Base-by-base conservation (phyloP, 371 early-diverging fungal genomes). In the Lichtheimia ornata region DNA sequence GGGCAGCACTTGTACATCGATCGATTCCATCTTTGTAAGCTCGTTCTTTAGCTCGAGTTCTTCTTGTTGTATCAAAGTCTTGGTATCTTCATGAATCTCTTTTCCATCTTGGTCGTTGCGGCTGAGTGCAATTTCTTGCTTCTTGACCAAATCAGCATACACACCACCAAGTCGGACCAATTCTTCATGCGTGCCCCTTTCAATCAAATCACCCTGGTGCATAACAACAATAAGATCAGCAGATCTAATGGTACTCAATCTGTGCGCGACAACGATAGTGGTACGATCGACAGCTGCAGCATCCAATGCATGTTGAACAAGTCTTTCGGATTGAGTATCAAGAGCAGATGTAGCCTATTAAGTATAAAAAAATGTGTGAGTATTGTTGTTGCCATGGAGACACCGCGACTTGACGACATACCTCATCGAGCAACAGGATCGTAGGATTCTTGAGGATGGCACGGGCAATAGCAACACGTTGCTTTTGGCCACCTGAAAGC, bases 181-280 rank as follows among this genome's bases (percentile, higher is more conserved):
- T n/a, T 85, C 78, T 22, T 83, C 77, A 70, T 94, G 94, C 0
- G 77, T 86, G 50, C 94, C 94, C 41, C 69, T 71, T 71, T 94
- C 94, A 17, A 89, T 62, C 12, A 94, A 72, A 12, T 77, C 71
- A 49, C 94, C 94, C 59, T 87, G 71, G 52, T 83, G 73, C 83
- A 92, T 86, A 7, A 93, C 93, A 49, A 89, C 85, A 68, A 98
- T 97, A 30, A 85, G 67, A 65, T 97, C 92, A 2, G 95, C 91
- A 62, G 94, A 87, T 50, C 82, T 76, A 50, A 90, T 84, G 4
- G 93, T 94, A 50, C 92, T 89, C 2, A 94, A 77, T 50, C 93
- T 87, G 67, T 97, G 97, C 2, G 97, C 97, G 69, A 98, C 91
- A 5, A 95, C 90, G 53, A 99, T 87, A 1, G 97, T 95, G 2